Evolutionary conservation across 345 rosid genomes (phyloP).

Genomic region (Excoecaria cochinchinensis): DNA sequence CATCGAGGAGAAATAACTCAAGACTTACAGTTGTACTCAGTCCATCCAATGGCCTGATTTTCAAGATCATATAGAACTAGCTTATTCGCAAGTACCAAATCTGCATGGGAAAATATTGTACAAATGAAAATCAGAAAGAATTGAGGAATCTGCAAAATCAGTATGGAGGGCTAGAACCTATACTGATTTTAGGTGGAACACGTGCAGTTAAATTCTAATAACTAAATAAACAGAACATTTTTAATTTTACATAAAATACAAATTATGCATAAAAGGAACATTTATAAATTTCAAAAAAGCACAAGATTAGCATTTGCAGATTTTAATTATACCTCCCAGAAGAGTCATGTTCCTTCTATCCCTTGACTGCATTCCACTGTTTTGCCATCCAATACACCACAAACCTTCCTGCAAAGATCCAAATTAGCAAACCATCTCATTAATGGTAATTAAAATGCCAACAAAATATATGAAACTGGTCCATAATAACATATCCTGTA

Average conservation of each 20-base stretch:
- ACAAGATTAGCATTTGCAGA: slow-evolving; percentile 3
- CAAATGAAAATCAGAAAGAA: not conserved
- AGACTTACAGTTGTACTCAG: slow-evolving; percentile 47
- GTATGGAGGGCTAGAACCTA: not conserved
- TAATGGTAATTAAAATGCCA: not conserved
- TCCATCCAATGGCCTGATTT: slow-evolving; percentile 48
- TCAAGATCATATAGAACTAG: slow-evolving; percentile 52
- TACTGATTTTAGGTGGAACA: not conserved
- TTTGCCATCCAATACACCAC: slow-evolving; percentile 99
- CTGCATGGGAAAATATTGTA: slow-evolving; percentile 29
- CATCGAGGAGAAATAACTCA: not conserved
- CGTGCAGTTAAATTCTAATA: not conserved
- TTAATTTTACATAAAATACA: not conserved
- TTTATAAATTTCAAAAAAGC: not conserved
- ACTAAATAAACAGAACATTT: not conserved
- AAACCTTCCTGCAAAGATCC: slow-evolving; percentile 57
- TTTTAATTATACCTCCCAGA: slow-evolving; percentile 62
- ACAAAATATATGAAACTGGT: not conserved
- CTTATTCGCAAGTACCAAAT: slow-evolving; percentile 50
- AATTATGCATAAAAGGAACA: not conserved
- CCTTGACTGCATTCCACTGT: slow-evolving; percentile 81
- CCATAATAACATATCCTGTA: too few species aligned
- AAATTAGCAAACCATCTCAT: slow-evolving; percentile 10
- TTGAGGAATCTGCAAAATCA: not conserved
- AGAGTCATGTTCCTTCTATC: slow-evolving; percentile 85